Percentiles rank a stretch among this genome's conserved stretches.
These are phyloP conservation scores for Anethum foeniculum DNA, from an alignment of 140 eudicot genomes.

Conservation along the genomic window DNA sequence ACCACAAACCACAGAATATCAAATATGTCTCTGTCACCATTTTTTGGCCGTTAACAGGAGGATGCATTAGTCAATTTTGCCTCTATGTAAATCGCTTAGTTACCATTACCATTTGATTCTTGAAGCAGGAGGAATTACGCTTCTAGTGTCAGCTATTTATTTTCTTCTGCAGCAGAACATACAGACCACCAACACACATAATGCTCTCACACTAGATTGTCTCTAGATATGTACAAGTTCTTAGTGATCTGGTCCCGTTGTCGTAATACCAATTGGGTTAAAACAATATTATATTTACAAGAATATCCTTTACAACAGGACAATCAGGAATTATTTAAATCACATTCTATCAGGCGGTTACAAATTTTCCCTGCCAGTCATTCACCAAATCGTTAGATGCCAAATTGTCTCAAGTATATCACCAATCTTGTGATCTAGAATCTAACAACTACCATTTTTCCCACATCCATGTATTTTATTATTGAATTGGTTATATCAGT, in stretches of 20 bases:
- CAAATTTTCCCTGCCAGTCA: no score
- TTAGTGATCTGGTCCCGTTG: background rate
- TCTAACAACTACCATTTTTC: no score
- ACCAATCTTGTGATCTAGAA: no score
- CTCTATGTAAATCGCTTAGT: background rate
- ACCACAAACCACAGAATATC: background rate
- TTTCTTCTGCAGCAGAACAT: background rate
- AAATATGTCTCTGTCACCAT: background rate
- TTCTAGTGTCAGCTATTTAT: background rate
- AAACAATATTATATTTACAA: background rate
- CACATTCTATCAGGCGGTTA: background rate
- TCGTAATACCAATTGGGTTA: background rate
- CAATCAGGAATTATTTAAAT: background rate
- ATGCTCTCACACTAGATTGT: background rate
- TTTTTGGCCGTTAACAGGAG: background rate
- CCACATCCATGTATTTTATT: no score
- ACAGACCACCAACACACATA: background rate
- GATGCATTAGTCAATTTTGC: background rate
- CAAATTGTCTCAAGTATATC: no score
- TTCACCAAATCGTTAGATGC: no score
- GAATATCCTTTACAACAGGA: background rate
- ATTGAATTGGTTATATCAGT: no score
- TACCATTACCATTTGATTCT: background rate
- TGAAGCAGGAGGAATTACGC: background rate
- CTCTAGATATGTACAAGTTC: background rate